These are phyloP conservation scores for Hypericum androsaemum DNA, from an alignment of 345 rosid species.

Conservation along the genomic window DNA sequence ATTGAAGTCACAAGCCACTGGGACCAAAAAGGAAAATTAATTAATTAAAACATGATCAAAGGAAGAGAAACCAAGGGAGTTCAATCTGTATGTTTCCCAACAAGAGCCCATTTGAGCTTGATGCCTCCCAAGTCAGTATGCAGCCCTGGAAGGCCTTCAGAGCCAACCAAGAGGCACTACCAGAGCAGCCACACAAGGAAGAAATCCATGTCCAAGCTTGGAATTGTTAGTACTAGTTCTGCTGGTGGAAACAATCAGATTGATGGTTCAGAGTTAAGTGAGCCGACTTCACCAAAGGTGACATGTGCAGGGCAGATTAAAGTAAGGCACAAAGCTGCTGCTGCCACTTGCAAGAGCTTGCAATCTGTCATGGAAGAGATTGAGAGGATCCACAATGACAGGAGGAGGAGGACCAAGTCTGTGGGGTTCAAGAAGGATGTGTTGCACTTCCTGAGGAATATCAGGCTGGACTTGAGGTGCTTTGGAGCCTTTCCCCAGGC, in stretches of 20 bases:
- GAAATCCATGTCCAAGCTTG: slow-evolving; percentile 24
- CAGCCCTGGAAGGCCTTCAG: slow-evolving; percentile 56
- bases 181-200: slow-evolving; percentile 21
- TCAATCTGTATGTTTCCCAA: slow-evolving; percentile 76
- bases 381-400: slow-evolving; percentile 33
- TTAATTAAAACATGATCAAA: slow-evolving; percentile 38
- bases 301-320: slow-evolving; percentile 95
- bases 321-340: slow-evolving; percentile 46
- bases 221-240: slow-evolving; percentile 46
- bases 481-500: slow-evolving; percentile 54
- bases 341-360: slow-evolving; percentile 61
- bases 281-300: slow-evolving; percentile 86
- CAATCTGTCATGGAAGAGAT: slow-evolving; percentile 59
- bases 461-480: slow-evolving; percentile 53
- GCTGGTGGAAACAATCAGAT: slow-evolving; percentile 56
- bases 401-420: slow-evolving; percentile 35
- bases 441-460: slow-evolving; percentile 47
- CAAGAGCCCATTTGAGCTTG: slow-evolving; percentile 55
- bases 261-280: slow-evolving; percentile 39
- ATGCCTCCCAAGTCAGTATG: slow-evolving; percentile 54
- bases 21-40: slow-evolving; percentile 11
- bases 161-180: slow-evolving; percentile 34
- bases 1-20: slow-evolving; percentile 16
- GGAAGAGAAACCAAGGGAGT: slow-evolving; percentile 56
- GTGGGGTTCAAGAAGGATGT: slow-evolving; percentile 64